Conservation (phyloP, 2,329 filamentous ascomycete genomes). For the Hypoxylon sp. region DNA sequence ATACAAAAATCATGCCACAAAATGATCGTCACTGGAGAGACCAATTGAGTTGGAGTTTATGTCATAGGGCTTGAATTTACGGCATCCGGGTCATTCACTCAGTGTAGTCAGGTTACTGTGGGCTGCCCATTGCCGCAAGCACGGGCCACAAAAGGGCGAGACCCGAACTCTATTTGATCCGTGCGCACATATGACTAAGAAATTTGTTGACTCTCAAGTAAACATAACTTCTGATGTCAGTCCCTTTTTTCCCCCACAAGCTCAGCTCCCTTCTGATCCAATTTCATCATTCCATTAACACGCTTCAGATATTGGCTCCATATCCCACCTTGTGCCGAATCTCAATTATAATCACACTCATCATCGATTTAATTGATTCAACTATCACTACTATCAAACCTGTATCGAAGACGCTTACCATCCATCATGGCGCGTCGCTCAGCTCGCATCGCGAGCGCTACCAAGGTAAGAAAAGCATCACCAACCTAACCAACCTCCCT, state of each 20-base stretch:
- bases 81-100: no score
- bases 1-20: constrained; percentile 3
- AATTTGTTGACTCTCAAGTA: constrained; percentile 36
- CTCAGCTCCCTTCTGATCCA: constrained; percentile 12
- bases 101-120: no score
- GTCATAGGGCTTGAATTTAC: constrained; percentile 10
- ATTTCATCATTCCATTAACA: constrained; percentile 30
- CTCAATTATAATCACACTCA: neutral
- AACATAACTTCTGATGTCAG: constrained; percentile 41
- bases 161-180: no score
- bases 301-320: constrained; percentile 21
- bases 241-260: constrained; percentile 30
- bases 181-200: constrained; percentile 16
- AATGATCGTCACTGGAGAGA: constrained; percentile 1
- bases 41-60: constrained; percentile 1
- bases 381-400: neutral
- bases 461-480: constrained; percentile 49
- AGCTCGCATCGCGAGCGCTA: constrained; percentile 53
- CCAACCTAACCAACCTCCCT: neutral
- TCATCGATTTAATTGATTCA: constrained; percentile 11
- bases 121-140: constrained; percentile 13
- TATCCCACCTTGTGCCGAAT: constrained; percentile 18
- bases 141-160: constrained; percentile 9
- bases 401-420: constrained; percentile 20
- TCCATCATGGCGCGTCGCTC: constrained; percentile 53